phyloP scores from a whole-genome alignment of 2,329 filamentous ascomycete species.

The Botrytis elliptica region DNA sequence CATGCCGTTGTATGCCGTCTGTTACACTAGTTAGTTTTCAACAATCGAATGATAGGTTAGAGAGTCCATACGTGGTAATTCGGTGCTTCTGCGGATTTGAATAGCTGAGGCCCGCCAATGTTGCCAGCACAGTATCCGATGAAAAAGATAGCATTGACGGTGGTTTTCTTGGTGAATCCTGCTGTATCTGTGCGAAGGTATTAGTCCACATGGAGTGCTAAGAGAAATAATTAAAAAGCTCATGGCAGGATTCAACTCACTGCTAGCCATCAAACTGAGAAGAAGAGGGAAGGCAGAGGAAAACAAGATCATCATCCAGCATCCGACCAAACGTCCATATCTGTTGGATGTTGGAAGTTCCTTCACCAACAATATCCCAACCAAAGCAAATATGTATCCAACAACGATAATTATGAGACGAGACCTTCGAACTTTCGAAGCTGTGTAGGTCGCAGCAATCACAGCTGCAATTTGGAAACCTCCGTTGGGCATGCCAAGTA shows the following conservation, averaged over 20 bases:
- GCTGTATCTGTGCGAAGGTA: neutral
- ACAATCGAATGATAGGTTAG: conserved; percentile 38
- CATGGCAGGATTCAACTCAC: neutral
- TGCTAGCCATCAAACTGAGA: conserved; percentile 55
- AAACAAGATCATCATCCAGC: conserved; percentile 60
- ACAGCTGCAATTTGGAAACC: conserved; percentile 13
- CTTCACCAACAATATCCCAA: conserved; percentile 57
- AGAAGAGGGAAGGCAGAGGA: conserved; percentile 44
- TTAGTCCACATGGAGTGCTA: neutral
- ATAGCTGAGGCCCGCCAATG: conserved; percentile 15
- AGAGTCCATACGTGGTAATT: conserved; percentile 54
- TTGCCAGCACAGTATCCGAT: conserved; percentile 19
- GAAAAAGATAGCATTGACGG: conserved; percentile 17
- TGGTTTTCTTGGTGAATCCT: conserved; percentile 18
- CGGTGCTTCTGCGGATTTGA: conserved; percentile 14
- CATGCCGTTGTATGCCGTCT: conserved; percentile 26
- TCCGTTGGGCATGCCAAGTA: conserved; percentile 62
- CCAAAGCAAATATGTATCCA: conserved; percentile 48
- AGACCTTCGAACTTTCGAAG: conserved; percentile 22
- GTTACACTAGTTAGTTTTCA: conserved; percentile 55
- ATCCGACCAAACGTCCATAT: conserved; percentile 49
- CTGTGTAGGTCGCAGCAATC: conserved; percentile 22
- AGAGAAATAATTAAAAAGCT: neutral
- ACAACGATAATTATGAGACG: conserved; percentile 25
- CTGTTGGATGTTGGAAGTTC: conserved; percentile 54